Evolutionary conservation across 1,284 basidiomycete genomes (phyloP).

Genomic region (Heliocybe sulcata): DNA sequence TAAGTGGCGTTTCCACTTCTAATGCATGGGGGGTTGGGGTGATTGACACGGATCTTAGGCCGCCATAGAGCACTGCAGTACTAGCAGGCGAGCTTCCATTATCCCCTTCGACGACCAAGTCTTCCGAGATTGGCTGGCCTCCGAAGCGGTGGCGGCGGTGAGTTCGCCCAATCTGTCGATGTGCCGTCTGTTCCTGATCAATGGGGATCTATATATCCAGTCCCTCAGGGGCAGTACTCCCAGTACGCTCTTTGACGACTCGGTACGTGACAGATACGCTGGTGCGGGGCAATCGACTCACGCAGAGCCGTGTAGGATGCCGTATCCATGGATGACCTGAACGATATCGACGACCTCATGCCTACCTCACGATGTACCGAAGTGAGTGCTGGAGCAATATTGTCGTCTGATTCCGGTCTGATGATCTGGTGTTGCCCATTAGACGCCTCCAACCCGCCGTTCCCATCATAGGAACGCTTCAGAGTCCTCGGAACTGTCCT

Average conservation of each 20-base stretch:
- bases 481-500: conserved; percentile 18
- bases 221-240: background rate
- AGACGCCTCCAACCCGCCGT: conserved; percentile 17
- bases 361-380: conserved; percentile 7
- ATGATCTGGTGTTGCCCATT: conserved; percentile 2
- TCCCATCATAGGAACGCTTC: conserved; percentile 18
- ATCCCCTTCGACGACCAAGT: background rate
- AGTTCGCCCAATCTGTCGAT: background rate
- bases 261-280: background rate
- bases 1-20: background rate
- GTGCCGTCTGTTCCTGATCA: background rate
- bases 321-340: conserved; percentile 1
- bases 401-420: background rate
- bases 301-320: background rate
- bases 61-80: background rate
- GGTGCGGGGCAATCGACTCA: background rate
- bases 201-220: background rate
- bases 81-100: background rate
- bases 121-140: background rate
- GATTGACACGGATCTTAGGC: background rate
- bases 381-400: conserved; percentile 4
- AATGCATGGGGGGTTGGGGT: background rate
- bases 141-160: background rate
- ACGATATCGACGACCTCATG: conserved; percentile 3
- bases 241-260: background rate